Evolutionary conservation across 306 rosid species (phyloP).

Genomic region (Medicago lupulina): DNA sequence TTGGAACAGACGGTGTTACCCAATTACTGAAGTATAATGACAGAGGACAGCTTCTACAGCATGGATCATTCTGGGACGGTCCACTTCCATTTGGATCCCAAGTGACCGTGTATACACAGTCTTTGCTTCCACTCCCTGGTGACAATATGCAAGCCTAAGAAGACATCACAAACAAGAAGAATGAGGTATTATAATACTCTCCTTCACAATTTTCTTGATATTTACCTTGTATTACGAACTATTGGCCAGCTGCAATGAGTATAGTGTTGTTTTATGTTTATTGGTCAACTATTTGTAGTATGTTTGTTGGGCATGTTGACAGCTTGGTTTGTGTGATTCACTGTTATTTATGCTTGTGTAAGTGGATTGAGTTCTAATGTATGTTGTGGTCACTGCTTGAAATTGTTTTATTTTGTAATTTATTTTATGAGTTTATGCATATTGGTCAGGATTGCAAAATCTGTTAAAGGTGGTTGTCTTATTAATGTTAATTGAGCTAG

Average conservation of each 20-base stretch:
- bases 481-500: background rate
- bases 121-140: slow-evolving; percentile 37
- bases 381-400: background rate
- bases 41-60: slow-evolving; percentile 19
- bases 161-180: background rate
- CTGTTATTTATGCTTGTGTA: background rate
- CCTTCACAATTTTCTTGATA: background rate
- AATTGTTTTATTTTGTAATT: background rate
- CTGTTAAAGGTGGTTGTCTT: background rate
- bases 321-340: background rate
- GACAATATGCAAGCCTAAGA: background rate
- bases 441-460: background rate
- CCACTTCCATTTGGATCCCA: no score
- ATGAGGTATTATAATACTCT: background rate
- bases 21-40: slow-evolving; percentile 20
- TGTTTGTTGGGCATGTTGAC: background rate
- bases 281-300: background rate
- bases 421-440: background rate
- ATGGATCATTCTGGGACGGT: background rate
- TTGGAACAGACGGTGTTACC: background rate
- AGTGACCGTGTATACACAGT: slow-evolving; percentile 14
- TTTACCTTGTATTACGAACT: background rate
- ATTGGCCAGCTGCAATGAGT: background rate
- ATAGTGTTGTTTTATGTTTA: background rate
- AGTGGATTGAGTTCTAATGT: background rate